Evolutionary conservation across 2,329 filamentous ascomycete genomes (phyloP), one percentile per base, ranked within the genome.

Genomic region (Aspergillus ruber): DNA sequence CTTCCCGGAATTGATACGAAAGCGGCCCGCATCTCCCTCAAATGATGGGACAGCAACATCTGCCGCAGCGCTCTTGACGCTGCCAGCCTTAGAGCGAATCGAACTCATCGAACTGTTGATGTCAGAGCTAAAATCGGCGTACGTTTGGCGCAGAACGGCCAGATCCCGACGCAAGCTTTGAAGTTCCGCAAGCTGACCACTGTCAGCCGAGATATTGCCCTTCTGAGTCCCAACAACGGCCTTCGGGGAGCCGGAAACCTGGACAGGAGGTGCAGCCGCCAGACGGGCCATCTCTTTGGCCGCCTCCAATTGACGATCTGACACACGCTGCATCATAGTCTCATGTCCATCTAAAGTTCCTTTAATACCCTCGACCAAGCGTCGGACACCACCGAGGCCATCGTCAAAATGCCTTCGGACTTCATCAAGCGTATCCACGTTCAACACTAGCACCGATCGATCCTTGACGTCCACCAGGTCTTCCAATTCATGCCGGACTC

Each of bases 341-440:
- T 88, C 83, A 61, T 97, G 93, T 41, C 90, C 86, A 48, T 90
- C 85, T 8, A 98, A 78, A 39, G 87, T 85, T 45, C 86, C 85
- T 66, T 86, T 88, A 49, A 98, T 83, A 48, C 88, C 84, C 58
- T 94, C 86, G n/a, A 98, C 83, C 25, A 95, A 79, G 48, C 83
- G 81, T 55, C 85, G 88, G 43, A 98, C 75, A 6, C 85, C 83
- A 8, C 85, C 84, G 44, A 98, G 77, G 38, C 90, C 89, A 55
- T 98, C 91, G 54, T 98, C 93, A 55, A 98, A 90, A 63, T 97
- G 93, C 43, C 84, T 84, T 71, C 97, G 97, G 33, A 98, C 90
- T 68, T 98, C 93, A 64, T 98, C 93, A 4, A 98, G 78, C 13
- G 85, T 81, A 63, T 98, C 93, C 1, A 97, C 80, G 58, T 98